A percentile compares a stretch with the other conserved stretches of the same genome.
phyloP scores from a whole-genome alignment of 805 yeast species.

The Saturnispora quitensis region DNA sequence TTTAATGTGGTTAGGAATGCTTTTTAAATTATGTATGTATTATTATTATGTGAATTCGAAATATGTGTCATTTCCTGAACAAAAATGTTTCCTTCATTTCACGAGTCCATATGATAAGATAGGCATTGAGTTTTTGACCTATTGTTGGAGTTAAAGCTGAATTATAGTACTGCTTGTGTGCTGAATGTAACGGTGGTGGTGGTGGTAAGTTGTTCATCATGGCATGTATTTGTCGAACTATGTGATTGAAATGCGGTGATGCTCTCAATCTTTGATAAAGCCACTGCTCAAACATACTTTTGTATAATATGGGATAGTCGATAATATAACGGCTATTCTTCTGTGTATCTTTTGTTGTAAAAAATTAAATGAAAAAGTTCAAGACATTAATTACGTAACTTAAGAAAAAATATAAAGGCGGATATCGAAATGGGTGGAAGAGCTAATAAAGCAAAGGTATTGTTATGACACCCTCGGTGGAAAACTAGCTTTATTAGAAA shows the following conservation, averaged over 20 bases:
- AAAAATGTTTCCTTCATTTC: constrained; percentile 52
- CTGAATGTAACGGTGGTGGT: constrained; percentile 25
- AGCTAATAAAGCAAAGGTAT: background rate
- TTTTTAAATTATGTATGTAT: constrained; percentile 2
- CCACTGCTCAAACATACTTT: constrained; percentile 36
- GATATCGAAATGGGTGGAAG: too few relatives aligned
- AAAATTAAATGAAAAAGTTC: background rate
- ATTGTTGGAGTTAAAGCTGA: constrained; percentile 36
- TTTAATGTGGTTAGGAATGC: constrained; percentile 22
- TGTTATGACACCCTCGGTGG: background rate
- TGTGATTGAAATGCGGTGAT: constrained; percentile 50
- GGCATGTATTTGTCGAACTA: constrained; percentile 56
- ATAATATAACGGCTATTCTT: background rate
- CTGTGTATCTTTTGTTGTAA: background rate
- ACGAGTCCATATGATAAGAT: constrained; percentile 45
- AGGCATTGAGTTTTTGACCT: constrained; percentile 53
- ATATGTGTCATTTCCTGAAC: constrained; percentile 24
- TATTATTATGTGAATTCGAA: constrained; percentile 8
- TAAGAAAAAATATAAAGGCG: background rate
- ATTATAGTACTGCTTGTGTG: background rate
- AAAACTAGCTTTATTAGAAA: background rate
- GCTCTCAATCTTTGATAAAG: constrained; percentile 39
- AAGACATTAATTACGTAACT: background rate
- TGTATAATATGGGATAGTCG: background rate
- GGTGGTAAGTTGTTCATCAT: constrained; percentile 52